Percentiles rank a stretch among this genome's conserved stretches.
phyloP scores from a whole-genome alignment of 2,329 filamentous ascomycete species.

The Alternaria triticina region DNA sequence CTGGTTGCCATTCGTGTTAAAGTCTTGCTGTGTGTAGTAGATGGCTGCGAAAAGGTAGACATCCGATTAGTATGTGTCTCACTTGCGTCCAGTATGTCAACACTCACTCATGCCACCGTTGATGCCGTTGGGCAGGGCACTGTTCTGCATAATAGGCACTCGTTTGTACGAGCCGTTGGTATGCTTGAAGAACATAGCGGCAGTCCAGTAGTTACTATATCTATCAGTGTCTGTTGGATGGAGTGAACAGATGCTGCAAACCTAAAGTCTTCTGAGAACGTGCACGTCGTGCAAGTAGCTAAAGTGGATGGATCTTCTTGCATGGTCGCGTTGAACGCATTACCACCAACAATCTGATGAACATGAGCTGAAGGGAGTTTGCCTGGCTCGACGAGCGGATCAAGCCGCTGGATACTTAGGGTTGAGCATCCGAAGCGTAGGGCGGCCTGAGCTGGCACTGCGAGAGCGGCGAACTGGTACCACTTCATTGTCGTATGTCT shows the following conservation, averaged over 20 bases:
- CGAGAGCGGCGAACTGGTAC: slow-evolving; percentile 18
- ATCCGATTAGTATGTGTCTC: background rate
- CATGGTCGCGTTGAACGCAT: slow-evolving; percentile 31
- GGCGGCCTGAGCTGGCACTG: slow-evolving; percentile 25
- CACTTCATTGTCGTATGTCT: slow-evolving; percentile 25
- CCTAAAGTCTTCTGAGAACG: slow-evolving; percentile 27
- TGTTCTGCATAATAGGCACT: slow-evolving; percentile 29
- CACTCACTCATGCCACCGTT: slow-evolving; percentile 38
- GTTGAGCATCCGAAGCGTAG: slow-evolving; percentile 35
- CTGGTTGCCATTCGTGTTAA: slow-evolving; percentile 36
- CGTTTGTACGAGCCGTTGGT: slow-evolving; percentile 37
- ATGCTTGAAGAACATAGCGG: slow-evolving; percentile 38
- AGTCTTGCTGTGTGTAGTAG: slow-evolving; percentile 45
- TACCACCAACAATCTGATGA: slow-evolving; percentile 30
- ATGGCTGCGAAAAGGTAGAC: slow-evolving; percentile 10
- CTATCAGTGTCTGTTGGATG: background rate
- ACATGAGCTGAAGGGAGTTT: slow-evolving; percentile 26
- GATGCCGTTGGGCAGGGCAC: slow-evolving; percentile 18
- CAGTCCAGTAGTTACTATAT: slow-evolving; percentile 39
- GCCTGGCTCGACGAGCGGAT: slow-evolving; percentile 34
- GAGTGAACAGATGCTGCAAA: background rate
- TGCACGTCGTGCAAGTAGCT: slow-evolving; percentile 24
- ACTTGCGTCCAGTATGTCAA: background rate
- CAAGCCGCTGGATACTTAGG: slow-evolving; percentile 32
- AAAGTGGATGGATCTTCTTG: slow-evolving; percentile 12